A percentile compares a stretch with the other conserved stretches of the same genome.
These are phyloP conservation scores for Phytophthora crassamura DNA, from an alignment of 352 stramenopile species.

Conservation along the genomic window DNA sequence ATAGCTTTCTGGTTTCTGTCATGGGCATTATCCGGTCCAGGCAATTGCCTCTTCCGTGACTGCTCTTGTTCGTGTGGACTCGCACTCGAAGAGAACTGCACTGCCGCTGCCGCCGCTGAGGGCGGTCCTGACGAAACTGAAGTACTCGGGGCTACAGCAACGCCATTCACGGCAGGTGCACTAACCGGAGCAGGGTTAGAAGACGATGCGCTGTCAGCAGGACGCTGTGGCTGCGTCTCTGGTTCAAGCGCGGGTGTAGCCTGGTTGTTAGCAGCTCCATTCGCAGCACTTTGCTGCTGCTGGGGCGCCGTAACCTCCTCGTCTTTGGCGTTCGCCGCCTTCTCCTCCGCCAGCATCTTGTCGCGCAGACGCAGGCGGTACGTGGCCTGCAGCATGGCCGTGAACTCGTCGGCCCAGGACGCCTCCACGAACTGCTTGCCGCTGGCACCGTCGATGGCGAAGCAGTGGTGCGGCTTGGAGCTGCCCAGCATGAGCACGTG, in stretches of 20 bases:
- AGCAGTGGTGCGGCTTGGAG: slow-evolving; percentile 52
- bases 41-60: slow-evolving; percentile 41
- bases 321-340: slow-evolving; percentile 1
- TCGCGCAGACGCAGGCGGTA: slow-evolving; percentile 43
- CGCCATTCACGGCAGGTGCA: slow-evolving; percentile 1
- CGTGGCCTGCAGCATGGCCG: slow-evolving; percentile 32
- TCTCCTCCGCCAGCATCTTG: slow-evolving; percentile 24
- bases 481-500: slow-evolving; percentile 58
- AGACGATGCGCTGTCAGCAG: slow-evolving; percentile 1
- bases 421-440: slow-evolving; percentile 54
- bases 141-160: slow-evolving; percentile 9
- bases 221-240: background rate
- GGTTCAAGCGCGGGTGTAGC: background rate
- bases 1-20: slow-evolving; percentile 26
- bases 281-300: slow-evolving; percentile 8
- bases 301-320: background rate
- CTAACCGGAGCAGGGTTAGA: background rate
- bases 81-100: slow-evolving; percentile 2
- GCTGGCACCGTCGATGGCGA: slow-evolving; percentile 59
- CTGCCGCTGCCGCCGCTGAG: background rate
- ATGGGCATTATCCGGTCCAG: slow-evolving; percentile 16
- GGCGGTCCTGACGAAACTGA: background rate
- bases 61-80: slow-evolving; percentile 15
- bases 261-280: slow-evolving; percentile 6
- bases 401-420: slow-evolving; percentile 51